Evolutionary conservation across 352 stramenopile genomes (phyloP), one percentile per base, ranked within the genome.

Genomic region (Pythium vanterpoolii): DNA sequence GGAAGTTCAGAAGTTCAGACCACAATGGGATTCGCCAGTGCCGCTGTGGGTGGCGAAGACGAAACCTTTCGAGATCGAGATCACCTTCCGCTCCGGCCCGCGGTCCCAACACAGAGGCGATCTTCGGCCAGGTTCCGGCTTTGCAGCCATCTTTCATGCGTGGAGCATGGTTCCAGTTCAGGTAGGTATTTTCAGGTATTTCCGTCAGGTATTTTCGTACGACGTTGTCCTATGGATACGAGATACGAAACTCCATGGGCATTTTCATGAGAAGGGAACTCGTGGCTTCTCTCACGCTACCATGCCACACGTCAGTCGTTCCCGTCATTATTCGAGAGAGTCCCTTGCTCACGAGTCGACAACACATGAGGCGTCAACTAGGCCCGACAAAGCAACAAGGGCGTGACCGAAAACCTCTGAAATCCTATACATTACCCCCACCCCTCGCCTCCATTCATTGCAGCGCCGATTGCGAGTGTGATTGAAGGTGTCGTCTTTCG

Each of bases 1-100:
- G 47, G n/a, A 14, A 23, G 30, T 31, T 56, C 47, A 54, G 28
- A 54, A 54, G 47, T 54, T 54, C 47, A 54, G 47, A 43, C 14
- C 47, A 43, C n/a, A 19, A 18, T 18, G 28, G 16, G 6, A 24
- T 30, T 30, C 9, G 24, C 4, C 34, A n/a, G 13, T 2, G 34
- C 4, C 13, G 6, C 31, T 36, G 14, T 13, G 34, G 14, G 7
- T 11, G 11, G 7, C 9, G 14, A n/a, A 18, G 34, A 42, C 18
- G 34, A 40, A 21, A 42, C 34, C 5, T 36, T 36, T 36, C 31
- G 31, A 36, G 31, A 36, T 42, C 34, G n/a, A n/a, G n/a, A n/a
- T 42, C 34, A 40, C n/a, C 34, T 18, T 16, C 34, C 5, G 10
- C 34, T 6, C 9, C 34, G n/a, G n/a, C n/a, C n/a, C n/a, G n/a